Conservation (phyloP, 1,284 basidiomycete genomes). For the Sanghuangporus sanghuang region DNA sequence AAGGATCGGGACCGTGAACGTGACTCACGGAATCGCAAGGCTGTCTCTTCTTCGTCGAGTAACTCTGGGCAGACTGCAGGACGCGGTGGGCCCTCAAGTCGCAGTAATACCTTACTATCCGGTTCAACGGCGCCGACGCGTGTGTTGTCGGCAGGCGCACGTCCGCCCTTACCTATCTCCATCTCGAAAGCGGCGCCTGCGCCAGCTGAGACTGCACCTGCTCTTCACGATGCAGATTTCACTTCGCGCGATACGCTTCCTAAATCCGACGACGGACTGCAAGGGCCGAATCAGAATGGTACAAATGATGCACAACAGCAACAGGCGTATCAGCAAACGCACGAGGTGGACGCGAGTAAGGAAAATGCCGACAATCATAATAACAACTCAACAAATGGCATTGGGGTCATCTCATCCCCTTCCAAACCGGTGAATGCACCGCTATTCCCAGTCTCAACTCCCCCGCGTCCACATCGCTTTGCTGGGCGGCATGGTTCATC, state of each 20-base stretch:
- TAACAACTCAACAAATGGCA: background rate
- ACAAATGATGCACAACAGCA: background rate
- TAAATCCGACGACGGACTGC: slow-evolving; percentile 17
- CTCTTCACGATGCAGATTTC: slow-evolving; percentile 72
- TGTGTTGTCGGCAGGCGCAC: slow-evolving; percentile 37
- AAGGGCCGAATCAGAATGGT: slow-evolving; percentile 28
- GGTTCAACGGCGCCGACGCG: slow-evolving; percentile 50
- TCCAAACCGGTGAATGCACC: slow-evolving; percentile 15
- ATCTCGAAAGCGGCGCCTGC: slow-evolving; percentile 62
- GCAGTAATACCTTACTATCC: slow-evolving; percentile 43
- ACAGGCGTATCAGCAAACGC: background rate
- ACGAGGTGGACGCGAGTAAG: background rate
- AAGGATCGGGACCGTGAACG: slow-evolving; percentile 17
- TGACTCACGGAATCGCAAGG: slow-evolving; percentile 17
- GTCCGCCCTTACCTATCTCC: slow-evolving; percentile 57
- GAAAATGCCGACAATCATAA: background rate
- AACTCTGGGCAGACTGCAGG: slow-evolving; percentile 21
- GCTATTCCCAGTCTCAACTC: slow-evolving; percentile 48
- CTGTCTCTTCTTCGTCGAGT: background rate
- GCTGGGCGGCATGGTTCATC: slow-evolving; percentile 26
- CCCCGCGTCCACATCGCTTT: slow-evolving; percentile 36
- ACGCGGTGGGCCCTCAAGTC: background rate
- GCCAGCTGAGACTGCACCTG: slow-evolving; percentile 73
- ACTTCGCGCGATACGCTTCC: slow-evolving; percentile 51
- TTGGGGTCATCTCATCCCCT: slow-evolving; percentile 1